Percentiles rank a stretch among this genome's conserved stretches.
phyloP scores from a whole-genome alignment of 805 yeast genomes.

The Candida ortonii region DNA sequence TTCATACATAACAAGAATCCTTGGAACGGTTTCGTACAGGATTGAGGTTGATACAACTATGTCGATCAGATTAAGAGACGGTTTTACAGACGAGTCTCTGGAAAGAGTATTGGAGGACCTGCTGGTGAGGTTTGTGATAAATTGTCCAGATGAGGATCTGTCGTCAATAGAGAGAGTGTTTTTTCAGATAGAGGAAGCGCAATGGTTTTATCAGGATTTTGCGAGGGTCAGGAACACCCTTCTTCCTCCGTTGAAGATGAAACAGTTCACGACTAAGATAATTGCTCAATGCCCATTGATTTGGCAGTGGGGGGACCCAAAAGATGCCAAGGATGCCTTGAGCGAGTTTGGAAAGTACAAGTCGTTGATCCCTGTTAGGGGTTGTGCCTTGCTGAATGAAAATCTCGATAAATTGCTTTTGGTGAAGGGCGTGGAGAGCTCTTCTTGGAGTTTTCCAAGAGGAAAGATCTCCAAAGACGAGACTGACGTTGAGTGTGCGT shows the following conservation, averaged over 20 bases:
- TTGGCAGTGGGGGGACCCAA: slow-evolving; percentile 84
- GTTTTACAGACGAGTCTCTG: slow-evolving; percentile 59
- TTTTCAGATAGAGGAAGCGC: slow-evolving; percentile 96
- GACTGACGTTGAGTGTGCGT: slow-evolving; percentile 81
- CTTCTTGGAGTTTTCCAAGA: slow-evolving; percentile 91
- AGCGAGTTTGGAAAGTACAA: slow-evolving; percentile 81
- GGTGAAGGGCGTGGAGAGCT: slow-evolving; percentile 80
- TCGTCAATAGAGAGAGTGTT: slow-evolving; percentile 78
- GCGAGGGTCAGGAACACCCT: slow-evolving; percentile 67
- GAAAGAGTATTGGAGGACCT: slow-evolving; percentile 81
- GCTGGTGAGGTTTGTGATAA: slow-evolving; percentile 83
- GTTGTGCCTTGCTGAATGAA: slow-evolving; percentile 82
- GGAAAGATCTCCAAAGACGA: slow-evolving; percentile 96
- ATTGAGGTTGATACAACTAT: too few relatives aligned
- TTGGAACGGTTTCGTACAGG: too few relatives aligned
- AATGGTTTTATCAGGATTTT: slow-evolving; percentile 94
- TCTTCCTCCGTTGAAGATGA: slow-evolving; percentile 76
- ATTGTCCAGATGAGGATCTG: slow-evolving; percentile 89
- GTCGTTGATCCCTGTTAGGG: slow-evolving; percentile 90
- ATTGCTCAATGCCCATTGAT: slow-evolving; percentile 69
- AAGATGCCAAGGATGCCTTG: slow-evolving; percentile 77
- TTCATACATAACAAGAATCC: too few relatives aligned
- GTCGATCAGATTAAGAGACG: slow-evolving; percentile 37
- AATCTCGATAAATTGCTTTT: slow-evolving; percentile 67
- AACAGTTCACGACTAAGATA: slow-evolving; percentile 65